phyloP scores from a whole-genome alignment of 164 flowering plant genomes.

The Saururus chinensis region DNA sequence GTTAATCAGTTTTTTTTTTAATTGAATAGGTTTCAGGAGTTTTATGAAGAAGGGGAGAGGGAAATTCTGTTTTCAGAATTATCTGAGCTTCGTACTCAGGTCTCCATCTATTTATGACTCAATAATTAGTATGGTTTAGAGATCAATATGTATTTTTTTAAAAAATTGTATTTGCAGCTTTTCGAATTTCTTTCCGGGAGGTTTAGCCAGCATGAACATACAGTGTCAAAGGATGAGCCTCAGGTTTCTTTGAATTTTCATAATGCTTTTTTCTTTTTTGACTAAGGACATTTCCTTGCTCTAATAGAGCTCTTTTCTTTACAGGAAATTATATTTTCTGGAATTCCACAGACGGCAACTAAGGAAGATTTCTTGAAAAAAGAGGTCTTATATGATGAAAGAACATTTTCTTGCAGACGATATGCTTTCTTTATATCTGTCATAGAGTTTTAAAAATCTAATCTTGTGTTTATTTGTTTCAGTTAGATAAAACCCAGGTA shows the following conservation, averaged over 20 bases:
- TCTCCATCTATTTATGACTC: conserved; percentile 8
- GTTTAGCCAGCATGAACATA: conserved; percentile 20
- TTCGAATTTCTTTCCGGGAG: conserved; percentile 41
- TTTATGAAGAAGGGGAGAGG: conserved; percentile 94
- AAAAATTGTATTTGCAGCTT: conserved; percentile 32
- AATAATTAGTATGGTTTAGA: not conserved
- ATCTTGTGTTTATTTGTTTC: conserved; percentile 11
- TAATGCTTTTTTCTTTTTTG: not conserved
- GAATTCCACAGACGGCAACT: not conserved
- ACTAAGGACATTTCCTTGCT: not conserved
- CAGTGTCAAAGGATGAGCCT: conserved; percentile 11
- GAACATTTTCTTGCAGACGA: not conserved
- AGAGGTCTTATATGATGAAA: conserved; percentile 37
- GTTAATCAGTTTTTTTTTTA: not conserved
- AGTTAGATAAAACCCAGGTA: conserved; percentile 41
- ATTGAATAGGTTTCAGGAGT: conserved; percentile 68
- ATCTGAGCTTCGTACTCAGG: conserved; percentile 73
- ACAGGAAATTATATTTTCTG: conserved; percentile 12
- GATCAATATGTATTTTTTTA: not conserved
- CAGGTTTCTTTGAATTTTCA: conserved; percentile 25
- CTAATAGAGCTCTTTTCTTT: not conserved
- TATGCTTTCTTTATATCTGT: not conserved
- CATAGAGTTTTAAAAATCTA: not conserved
- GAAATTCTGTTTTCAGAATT: conserved; percentile 65
- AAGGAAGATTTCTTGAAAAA: conserved; percentile 24